These are phyloP conservation scores for Pharus latifolius DNA, from an alignment of 176 grass and related monocot genomes.

Conservation along the genomic window DNA sequence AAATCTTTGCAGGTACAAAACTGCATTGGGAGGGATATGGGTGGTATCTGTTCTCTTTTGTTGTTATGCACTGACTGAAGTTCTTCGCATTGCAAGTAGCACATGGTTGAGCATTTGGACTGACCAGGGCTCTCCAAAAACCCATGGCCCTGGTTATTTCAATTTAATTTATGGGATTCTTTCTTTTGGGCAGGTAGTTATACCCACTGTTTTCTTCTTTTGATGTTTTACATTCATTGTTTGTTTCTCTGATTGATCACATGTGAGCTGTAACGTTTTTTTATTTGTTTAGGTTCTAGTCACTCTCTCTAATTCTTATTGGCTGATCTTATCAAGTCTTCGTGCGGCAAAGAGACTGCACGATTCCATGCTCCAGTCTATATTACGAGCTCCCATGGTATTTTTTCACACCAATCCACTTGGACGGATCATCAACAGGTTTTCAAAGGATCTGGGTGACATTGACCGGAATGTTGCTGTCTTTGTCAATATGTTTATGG, in stretches of 20 bases:
- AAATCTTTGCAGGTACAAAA: slow-evolving; percentile 64
- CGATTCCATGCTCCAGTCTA: slow-evolving; percentile 87
- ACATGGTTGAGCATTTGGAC: slow-evolving; percentile 98
- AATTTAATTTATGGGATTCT: slow-evolving; percentile 83
- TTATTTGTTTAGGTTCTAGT: slow-evolving; percentile 63
- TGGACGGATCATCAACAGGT: slow-evolving; percentile 97
- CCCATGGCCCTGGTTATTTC: slow-evolving; percentile 63
- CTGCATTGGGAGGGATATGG: slow-evolving; percentile 94
- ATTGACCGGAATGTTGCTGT: slow-evolving; percentile 81
- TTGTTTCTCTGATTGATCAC: not conserved
- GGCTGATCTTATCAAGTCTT: slow-evolving; percentile 81
- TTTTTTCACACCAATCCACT: slow-evolving; percentile 99
- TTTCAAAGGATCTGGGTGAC: slow-evolving; percentile 94
- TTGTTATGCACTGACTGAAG: slow-evolving; percentile 79
- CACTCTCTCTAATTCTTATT: slow-evolving; percentile 77
- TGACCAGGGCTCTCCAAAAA: slow-evolving; percentile 68
- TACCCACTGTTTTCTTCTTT: not conserved
- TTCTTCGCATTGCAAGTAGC: slow-evolving; percentile 90
- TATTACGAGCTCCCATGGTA: slow-evolving; percentile 96
- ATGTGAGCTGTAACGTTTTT: not conserved
- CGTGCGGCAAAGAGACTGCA: slow-evolving; percentile 77
- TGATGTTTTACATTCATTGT: not conserved
- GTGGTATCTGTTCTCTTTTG: slow-evolving; percentile 61
- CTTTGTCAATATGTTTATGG: slow-evolving; percentile 89
- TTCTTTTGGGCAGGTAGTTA: slow-evolving; percentile 82